phyloP scores from a whole-genome alignment of 2,329 filamentous ascomycete genomes.

The Septoria linicola region DNA sequence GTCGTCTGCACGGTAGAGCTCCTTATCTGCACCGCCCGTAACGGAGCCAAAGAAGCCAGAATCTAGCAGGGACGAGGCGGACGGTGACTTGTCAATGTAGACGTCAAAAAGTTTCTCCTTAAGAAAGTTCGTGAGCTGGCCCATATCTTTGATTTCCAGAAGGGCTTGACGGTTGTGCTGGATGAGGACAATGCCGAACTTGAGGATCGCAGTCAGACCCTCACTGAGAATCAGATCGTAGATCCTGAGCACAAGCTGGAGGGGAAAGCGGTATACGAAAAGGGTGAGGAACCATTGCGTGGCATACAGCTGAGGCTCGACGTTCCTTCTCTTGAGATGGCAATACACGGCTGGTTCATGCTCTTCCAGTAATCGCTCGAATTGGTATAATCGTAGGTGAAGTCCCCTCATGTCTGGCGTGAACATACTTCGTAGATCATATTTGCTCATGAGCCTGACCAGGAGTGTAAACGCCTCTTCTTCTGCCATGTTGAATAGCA shows the following conservation, averaged over 20 bases:
- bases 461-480: constrained; percentile 94
- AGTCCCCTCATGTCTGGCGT: constrained; percentile 94
- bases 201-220: constrained; percentile 82
- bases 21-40: constrained; percentile 84
- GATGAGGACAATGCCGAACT: constrained; percentile 94
- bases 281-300: constrained; percentile 99
- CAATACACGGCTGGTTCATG: constrained; percentile 92
- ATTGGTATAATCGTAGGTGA: constrained; percentile 90
- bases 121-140: constrained; percentile 79
- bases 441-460: constrained; percentile 94
- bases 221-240: constrained; percentile 95
- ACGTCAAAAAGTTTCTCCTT: constrained; percentile 95
- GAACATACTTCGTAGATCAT: constrained; percentile 88
- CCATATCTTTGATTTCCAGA: constrained; percentile 86
- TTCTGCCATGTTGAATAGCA: constrained; percentile 97
- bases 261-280: constrained; percentile 96
- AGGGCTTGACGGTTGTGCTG: constrained; percentile 82
- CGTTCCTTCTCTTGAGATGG: constrained; percentile 82
- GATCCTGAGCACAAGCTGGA: constrained; percentile 92
- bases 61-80: constrained; percentile 87
- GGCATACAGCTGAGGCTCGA: constrained; percentile 89
- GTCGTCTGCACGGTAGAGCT: constrained; percentile 91
- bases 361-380: constrained; percentile 90
- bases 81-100: constrained; percentile 92
- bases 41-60: constrained; percentile 96